Percentiles rank a stretch among this genome's conserved stretches.
phyloP scores from a whole-genome alignment of 2,329 filamentous ascomycete genomes.

The Tolypocladium ovalisporum region DNA sequence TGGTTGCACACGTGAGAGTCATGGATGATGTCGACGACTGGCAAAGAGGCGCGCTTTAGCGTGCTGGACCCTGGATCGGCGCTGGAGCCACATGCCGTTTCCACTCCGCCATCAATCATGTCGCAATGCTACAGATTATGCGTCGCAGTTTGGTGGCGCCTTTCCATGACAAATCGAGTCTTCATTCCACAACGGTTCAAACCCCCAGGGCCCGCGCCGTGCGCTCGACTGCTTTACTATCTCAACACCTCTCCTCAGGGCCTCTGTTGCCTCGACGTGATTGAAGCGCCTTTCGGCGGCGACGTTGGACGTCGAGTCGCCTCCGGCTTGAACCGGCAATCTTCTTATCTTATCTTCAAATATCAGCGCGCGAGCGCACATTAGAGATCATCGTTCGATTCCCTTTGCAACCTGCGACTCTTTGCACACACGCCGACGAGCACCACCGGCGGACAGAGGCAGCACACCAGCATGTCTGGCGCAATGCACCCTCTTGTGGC shows the following conservation, averaged over 20 bases:
- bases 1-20: neutral
- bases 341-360: neutral
- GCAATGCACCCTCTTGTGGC: slow-evolving; percentile 25
- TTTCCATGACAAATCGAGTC: neutral
- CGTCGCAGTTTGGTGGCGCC: neutral
- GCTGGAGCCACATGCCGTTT: neutral
- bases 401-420: neutral
- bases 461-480: neutral
- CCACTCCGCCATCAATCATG: neutral
- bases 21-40: neutral
- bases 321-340: neutral
- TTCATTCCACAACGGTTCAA: neutral
- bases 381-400: neutral
- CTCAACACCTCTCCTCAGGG: neutral
- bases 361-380: neutral
- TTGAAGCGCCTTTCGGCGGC: neutral
- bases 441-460: neutral
- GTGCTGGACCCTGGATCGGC: neutral
- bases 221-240: neutral
- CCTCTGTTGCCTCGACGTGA: neutral
- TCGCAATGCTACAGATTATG: neutral
- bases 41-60: neutral
- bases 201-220: neutral
- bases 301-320: neutral
- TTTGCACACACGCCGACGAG: neutral